These are phyloP conservation scores for Hypholoma sublateritium DNA, from an alignment of 768 basidiomycete genomes.

Conservation along the genomic window DNA sequence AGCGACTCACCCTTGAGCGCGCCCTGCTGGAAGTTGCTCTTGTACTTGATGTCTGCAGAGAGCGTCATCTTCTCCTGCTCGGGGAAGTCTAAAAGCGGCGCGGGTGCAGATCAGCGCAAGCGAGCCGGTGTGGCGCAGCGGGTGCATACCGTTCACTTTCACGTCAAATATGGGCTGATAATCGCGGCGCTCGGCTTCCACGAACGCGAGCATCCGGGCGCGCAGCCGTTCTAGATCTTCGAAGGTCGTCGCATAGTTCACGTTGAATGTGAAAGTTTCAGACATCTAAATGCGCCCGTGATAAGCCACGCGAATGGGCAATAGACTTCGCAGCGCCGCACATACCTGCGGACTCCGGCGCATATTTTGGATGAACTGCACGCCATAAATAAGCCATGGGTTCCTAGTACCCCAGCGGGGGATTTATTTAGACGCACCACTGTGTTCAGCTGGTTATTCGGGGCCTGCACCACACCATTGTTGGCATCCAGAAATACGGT, in stretches of 20 bases:
- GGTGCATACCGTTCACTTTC: constrained; percentile 51
- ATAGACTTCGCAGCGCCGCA: constrained; percentile 1
- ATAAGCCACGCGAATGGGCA: neutral
- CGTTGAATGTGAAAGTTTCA: constrained; percentile 82
- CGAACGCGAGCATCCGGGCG: constrained; percentile 76
- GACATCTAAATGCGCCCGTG: constrained; percentile 52
- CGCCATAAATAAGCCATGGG: neutral
- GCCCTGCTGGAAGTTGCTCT: constrained; percentile 82
- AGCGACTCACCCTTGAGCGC: constrained; percentile 58
- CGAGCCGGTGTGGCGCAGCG: neutral
- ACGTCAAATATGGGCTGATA: constrained; percentile 78
- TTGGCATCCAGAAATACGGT: constrained; percentile 68
- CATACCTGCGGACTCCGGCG: constrained; percentile 68
- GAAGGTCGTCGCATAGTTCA: constrained; percentile 74
- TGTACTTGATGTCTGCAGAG: constrained; percentile 84
- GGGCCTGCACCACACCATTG: constrained; percentile 66
- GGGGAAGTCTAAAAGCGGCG: constrained; percentile 58
- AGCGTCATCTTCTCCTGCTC: constrained; percentile 78
- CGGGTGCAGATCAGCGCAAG: constrained; percentile 5
- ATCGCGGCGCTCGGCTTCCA: constrained; percentile 70
- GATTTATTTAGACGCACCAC: constrained; percentile 35
- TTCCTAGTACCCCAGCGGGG: neutral
- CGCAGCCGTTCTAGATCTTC: constrained; percentile 79
- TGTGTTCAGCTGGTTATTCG: constrained; percentile 60
- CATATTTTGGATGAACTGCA: constrained; percentile 68